Evolutionary conservation across 2,329 filamentous ascomycete genomes (phyloP), one percentile per base, ranked within the genome.

Genomic region (Fusarium citri): DNA sequence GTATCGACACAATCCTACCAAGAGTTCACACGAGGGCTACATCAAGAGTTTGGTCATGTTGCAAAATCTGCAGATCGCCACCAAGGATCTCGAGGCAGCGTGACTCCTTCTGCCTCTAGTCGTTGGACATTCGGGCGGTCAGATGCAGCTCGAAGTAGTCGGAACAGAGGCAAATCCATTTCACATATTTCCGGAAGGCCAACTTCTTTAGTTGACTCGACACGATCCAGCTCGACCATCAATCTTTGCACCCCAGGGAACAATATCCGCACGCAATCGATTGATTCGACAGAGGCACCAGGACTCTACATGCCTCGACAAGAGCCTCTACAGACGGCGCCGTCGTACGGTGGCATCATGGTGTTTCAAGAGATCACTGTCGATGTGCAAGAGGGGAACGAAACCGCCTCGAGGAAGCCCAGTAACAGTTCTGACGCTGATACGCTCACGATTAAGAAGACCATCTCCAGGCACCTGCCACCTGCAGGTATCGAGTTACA

Each of bases 331-430:
- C 55, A 60, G 37, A 6, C 61, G 15, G 37, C 64, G 6, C 68
- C 72, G 14, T 74, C 73, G 6, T 76, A 73, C 51, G 87, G 87
- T 9, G 87, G 88, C 23, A 91, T 90, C 74, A 85, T 89, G 81
- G 85, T 90, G 9, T 87, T 86, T 25, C 86, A 88, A 66, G 87
- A 91, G 71, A 85, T 90, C 58, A 85, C 84, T 10, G 84, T 90
- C n/a, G 83, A 88, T 41, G 77, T 79, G 8, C 72, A 79, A 59
- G 71, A 73, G 31, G 63, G 60, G 11, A 62, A 62, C 25, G 64
- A 61, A 22, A n/a, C 56, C 26, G 30, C 61, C 26, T 25, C 34
- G 10, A 60, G 59, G 22, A 37, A 55, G 25, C 47, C 64, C 41
- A 57, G 58, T 12, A 48, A 58, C 20, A 28, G 28, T 23, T 65